These are phyloP conservation scores for Fomitopsis schrenkii DNA, from an alignment of 1,284 basidiomycete species.

Conservation along the genomic window DNA sequence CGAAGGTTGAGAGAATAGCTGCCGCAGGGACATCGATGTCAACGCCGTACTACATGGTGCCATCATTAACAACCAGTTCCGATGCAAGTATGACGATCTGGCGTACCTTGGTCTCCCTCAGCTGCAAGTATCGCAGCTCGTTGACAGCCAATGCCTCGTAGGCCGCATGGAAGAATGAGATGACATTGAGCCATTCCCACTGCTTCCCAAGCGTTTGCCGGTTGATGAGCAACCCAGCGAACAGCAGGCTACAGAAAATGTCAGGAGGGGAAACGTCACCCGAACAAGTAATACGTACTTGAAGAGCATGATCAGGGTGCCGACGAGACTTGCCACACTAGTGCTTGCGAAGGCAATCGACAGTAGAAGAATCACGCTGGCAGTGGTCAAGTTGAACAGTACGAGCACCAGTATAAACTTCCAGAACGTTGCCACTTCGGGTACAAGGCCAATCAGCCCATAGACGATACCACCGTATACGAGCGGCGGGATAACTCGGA, in stretches of 20 bases:
- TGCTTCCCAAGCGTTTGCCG: conserved; percentile 74
- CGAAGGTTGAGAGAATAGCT: conserved; percentile 87
- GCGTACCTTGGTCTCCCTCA: conserved; percentile 83
- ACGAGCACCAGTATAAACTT: conserved; percentile 96
- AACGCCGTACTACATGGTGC: conserved; percentile 69
- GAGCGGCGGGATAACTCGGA: conserved; percentile 91
- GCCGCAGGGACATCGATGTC: conserved; percentile 94
- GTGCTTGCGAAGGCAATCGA: conserved; percentile 85
- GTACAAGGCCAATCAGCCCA: conserved; percentile 89
- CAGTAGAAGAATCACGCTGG: conserved; percentile 86
- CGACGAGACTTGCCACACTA: conserved; percentile 89
- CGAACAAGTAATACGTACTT: conserved; percentile 61
- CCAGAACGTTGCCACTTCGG: conserved; percentile 89
- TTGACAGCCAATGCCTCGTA: conserved; percentile 96
- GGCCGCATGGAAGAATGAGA: conserved; percentile 98
- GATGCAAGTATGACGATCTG: neutral
- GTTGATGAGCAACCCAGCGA: conserved; percentile 94
- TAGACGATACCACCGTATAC: conserved; percentile 95
- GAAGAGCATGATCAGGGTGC: conserved; percentile 95
- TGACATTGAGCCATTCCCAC: conserved; percentile 83
- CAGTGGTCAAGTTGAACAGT: conserved; percentile 92
- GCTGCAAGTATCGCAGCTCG: conserved; percentile 89
- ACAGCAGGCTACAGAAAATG: conserved; percentile 67
- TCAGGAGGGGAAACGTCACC: conserved; percentile 2
- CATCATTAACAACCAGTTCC: neutral